Conservation (phyloP, 768 basidiomycete species). For the Neoboletus magnificus region DNA sequence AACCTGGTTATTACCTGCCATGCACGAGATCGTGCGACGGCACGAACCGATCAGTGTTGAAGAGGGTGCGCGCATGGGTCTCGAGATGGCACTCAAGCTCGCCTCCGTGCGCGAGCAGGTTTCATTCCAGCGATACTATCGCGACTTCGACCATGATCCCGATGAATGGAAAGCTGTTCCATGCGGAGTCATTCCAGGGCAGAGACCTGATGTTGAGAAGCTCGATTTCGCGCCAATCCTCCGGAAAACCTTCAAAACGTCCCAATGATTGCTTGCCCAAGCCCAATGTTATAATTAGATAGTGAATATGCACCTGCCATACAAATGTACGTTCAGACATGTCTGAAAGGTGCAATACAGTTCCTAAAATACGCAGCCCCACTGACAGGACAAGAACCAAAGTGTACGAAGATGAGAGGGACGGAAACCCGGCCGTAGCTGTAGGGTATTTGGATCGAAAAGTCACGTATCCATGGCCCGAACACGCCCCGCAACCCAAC, state of each 20-base stretch:
- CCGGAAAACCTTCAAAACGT: neutral
- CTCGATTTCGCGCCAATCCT: neutral
- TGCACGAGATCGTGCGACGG: conserved; percentile 28
- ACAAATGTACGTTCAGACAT: neutral
- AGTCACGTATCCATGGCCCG: too few relatives aligned
- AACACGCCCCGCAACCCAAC: too few relatives aligned
- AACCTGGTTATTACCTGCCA: conserved; percentile 38
- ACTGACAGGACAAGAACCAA: neutral
- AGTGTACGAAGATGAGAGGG: neutral
- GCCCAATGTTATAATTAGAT: too few relatives aligned
- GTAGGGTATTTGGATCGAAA: neutral
- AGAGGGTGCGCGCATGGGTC: conserved; percentile 31
- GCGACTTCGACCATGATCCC: too few relatives aligned
- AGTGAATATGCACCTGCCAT: too few relatives aligned
- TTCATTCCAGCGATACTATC: too few relatives aligned
- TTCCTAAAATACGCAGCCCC: neutral
- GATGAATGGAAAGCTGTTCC: too few relatives aligned
- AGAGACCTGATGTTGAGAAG: neutral
- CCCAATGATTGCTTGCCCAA: neutral
- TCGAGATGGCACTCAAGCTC: conserved; percentile 12
- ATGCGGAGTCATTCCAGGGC: neutral
- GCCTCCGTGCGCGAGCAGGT: conserved; percentile 11
- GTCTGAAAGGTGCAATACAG: neutral
- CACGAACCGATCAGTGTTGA: conserved; percentile 8
- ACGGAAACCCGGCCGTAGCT: neutral